Conservation (phyloP, 2,329 filamentous ascomycete genomes). For the Plectosphaerella cucumerina region DNA sequence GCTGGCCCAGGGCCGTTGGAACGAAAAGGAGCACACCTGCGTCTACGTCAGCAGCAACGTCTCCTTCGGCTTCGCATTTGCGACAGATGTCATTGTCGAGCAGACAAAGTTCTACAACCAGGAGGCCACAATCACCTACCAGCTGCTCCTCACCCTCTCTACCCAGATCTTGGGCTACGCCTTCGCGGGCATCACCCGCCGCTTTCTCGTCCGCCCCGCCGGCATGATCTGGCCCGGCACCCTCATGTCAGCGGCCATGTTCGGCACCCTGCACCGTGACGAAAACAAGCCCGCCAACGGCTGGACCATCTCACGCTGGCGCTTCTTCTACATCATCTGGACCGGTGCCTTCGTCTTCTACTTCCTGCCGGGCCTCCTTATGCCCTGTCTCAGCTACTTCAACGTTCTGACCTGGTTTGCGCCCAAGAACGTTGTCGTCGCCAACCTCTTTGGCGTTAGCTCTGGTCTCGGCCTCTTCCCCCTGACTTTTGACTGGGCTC, state of each 20-base stretch:
- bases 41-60: slow-evolving; percentile 89
- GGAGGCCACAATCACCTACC: slow-evolving; percentile 70
- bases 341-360: slow-evolving; percentile 72
- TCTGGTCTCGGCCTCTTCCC: slow-evolving; percentile 82
- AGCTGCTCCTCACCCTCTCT: slow-evolving; percentile 77
- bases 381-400: slow-evolving; percentile 85
- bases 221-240: slow-evolving; percentile 93
- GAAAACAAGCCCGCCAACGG: slow-evolving; percentile 78
- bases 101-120: slow-evolving; percentile 88
- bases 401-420: slow-evolving; percentile 86
- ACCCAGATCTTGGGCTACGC: slow-evolving; percentile 85
- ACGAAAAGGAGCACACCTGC: slow-evolving; percentile 84
- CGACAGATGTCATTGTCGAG: slow-evolving; percentile 85
- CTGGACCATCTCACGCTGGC: slow-evolving; percentile 78
- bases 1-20: slow-evolving; percentile 78
- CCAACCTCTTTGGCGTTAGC: slow-evolving; percentile 82
- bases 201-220: slow-evolving; percentile 78
- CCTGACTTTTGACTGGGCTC: slow-evolving; percentile 87
- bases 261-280: slow-evolving; percentile 78
- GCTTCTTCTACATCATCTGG: slow-evolving; percentile 77
- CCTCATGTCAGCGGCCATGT: slow-evolving; percentile 85
- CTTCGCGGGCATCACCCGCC: slow-evolving; percentile 75
- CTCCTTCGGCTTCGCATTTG: slow-evolving; percentile 84
- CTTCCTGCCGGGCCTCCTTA: slow-evolving; percentile 76
- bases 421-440: slow-evolving; percentile 78